Percentiles rank a stretch among this genome's conserved stretches.
Evolutionary conservation across 495 filamentous ascomycete genomes (phyloP).

Genomic region (Peziza echinospora): DNA sequence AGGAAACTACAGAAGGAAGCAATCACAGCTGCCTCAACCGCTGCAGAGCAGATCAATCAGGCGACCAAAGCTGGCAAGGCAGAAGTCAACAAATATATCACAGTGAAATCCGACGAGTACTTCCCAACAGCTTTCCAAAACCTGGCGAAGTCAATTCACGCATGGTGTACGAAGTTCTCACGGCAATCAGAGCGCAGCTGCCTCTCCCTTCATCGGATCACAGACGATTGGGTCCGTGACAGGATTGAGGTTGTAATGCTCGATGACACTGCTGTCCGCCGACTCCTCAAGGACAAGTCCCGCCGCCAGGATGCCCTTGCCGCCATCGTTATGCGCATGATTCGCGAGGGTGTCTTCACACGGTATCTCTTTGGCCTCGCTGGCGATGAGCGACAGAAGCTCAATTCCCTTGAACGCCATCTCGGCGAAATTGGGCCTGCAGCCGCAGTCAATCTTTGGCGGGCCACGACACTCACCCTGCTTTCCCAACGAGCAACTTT

Average conservation of each 20-base stretch:
- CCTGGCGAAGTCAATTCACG: constrained; percentile 78
- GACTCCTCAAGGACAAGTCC: constrained; percentile 65
- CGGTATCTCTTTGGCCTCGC: constrained; percentile 97
- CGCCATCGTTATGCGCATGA: constrained; percentile 92
- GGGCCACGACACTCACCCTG: constrained; percentile 76
- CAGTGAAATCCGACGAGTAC: constrained; percentile 70
- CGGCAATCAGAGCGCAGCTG: constrained; percentile 79
- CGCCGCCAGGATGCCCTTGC: constrained; percentile 81
- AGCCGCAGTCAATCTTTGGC: constrained; percentile 80
- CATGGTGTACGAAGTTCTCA: constrained; percentile 91
- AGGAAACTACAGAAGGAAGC: constrained; percentile 66
- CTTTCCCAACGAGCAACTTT: constrained; percentile 59
- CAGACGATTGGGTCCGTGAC: constrained; percentile 73
- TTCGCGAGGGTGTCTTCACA: constrained; percentile 95
- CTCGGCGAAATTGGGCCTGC: constrained; percentile 66
- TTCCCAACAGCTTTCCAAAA: constrained; percentile 87
- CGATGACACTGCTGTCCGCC: constrained; percentile 77
- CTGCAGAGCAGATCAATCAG: not conserved
- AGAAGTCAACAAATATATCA: constrained; percentile 48
- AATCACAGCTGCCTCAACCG: constrained; percentile 23
- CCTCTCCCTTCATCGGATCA: constrained; percentile 54
- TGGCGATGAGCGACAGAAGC: constrained; percentile 84
- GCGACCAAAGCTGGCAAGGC: constrained; percentile 12
- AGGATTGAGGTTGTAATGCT: constrained; percentile 82
- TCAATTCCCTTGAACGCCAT: constrained; percentile 79